Evolutionary conservation across 345 rosid species (phyloP), one percentile per base, ranked within the genome.

Genomic region (Salix exigua): DNA sequence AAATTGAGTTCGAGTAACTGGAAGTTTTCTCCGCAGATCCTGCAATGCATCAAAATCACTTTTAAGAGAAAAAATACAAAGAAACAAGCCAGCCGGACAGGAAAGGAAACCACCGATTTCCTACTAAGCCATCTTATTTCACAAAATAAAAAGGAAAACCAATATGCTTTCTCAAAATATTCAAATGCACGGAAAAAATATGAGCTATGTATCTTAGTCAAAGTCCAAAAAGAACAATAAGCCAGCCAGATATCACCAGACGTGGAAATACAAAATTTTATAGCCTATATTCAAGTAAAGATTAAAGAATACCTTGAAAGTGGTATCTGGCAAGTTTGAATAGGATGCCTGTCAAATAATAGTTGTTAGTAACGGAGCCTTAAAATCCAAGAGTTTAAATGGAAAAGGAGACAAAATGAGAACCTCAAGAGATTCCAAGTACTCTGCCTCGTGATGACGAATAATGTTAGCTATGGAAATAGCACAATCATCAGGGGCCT

Each of bases 11-110:
- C 97, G 88, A 68, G 98, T 96, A 66, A 94, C 98, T 0, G 98
- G 99, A 71, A 94, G 99, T 89, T 94, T 94, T 85, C 99, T 86
- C 76, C 98, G 85, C n/a, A 96, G 89, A 80, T 96, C 99, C 98
- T 96, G 88, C 82, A 81, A 66, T 40, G 58, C 35, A 33, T 9
- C 55, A 21, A 25, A 35, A 55, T 50, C 35, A 65, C 48, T 58
- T 58, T n/a, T 21, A 44, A 73, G 16, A 58, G 66, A 66, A n/a
- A n/a, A n/a, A n/a, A n/a, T n/a, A n/a, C n/a, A n/a, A n/a, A n/a
- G n/a, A n/a, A n/a, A 44, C 18, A 10, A 51, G 12, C 12, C 14
- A 21, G 25, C 19, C 42, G 31, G 2, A 46, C 16, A 48, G 7
- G 25, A 33, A 65, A 10, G 2, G 18, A 68, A 38, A 19, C 66